Percentiles rank a stretch among this genome's conserved stretches.
These are phyloP conservation scores for Jacaranda copaia DNA, from an alignment of 257 asterid genomes.

Conservation along the genomic window DNA sequence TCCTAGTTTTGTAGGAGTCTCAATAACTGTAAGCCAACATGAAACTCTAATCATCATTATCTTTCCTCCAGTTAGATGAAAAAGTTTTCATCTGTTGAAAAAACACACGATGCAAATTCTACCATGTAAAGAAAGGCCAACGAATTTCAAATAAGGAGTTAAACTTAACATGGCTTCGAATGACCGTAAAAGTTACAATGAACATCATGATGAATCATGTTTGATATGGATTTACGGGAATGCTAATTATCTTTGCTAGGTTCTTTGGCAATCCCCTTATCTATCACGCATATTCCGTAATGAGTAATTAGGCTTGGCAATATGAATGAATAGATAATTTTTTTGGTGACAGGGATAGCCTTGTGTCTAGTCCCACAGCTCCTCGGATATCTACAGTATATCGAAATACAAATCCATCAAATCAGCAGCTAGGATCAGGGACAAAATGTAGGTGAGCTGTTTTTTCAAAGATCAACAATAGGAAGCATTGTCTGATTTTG, in stretches of 20 bases:
- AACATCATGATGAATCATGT: background rate
- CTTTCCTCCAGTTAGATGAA: background rate
- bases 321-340: conserved; percentile 26
- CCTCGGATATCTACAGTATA: conserved; percentile 43
- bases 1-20: conserved; percentile 1
- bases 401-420: conserved; percentile 42
- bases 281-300: background rate
- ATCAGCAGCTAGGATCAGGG: conserved; percentile 41
- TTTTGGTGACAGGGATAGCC: conserved; percentile 45
- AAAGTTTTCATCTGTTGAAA: background rate
- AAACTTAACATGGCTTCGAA: background rate
- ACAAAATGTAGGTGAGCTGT: conserved; percentile 70
- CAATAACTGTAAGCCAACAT: conserved; percentile 11
- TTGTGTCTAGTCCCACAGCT: conserved; percentile 42
- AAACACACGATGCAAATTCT: conserved; percentile 11
- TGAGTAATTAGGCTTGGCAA: conserved; percentile 8
- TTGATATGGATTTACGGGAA: conserved; percentile 25
- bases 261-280: conserved; percentile 7
- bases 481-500: conserved; percentile 27
- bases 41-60: conserved; percentile 7
- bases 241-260: conserved; percentile 18
- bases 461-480: conserved; percentile 30
- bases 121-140: conserved; percentile 3
- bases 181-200: conserved; percentile 1
- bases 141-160: conserved; percentile 2